A percentile compares a stretch with the other conserved stretches of the same genome.
Conservation (phyloP, 164 flowering plant genomes). For the Macadamia tetraphylla region DNA sequence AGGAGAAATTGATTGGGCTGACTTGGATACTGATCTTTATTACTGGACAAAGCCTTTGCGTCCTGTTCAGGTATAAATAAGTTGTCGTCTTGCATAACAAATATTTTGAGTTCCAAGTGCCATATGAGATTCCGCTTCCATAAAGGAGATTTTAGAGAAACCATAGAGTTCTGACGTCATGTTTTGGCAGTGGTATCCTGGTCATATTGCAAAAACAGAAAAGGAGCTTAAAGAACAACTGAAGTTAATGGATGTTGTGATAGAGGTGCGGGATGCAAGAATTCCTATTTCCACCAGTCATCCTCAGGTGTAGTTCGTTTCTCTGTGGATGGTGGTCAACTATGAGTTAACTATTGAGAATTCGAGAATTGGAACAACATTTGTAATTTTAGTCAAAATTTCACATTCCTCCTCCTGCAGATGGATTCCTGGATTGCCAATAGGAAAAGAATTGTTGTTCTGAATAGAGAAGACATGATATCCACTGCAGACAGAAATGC, state of each 20-base stretch:
- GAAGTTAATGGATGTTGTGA: slow-evolving; percentile 94
- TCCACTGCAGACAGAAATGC: slow-evolving; percentile 84
- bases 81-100: slow-evolving; percentile 16
- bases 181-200: slow-evolving; percentile 88
- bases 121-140: not conserved
- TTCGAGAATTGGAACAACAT: not conserved
- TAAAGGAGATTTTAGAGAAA: not conserved
- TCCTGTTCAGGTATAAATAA: slow-evolving; percentile 76
- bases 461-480: slow-evolving; percentile 99
- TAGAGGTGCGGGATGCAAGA: slow-evolving; percentile 97
- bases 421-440: slow-evolving; percentile 93
- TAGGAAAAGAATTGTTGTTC: slow-evolving; percentile 71
- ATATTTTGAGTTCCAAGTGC: slow-evolving; percentile 3
- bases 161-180: not conserved
- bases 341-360: not conserved
- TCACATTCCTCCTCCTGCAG: slow-evolving; percentile 22
- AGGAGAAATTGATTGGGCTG: slow-evolving; percentile 57
- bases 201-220: slow-evolving; percentile 93
- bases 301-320: slow-evolving; percentile 52
- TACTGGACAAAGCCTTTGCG: slow-evolving; percentile 75
- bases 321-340: not conserved
- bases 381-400: not conserved
- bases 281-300: slow-evolving; percentile 87
- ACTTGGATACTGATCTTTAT: slow-evolving; percentile 67
- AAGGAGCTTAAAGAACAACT: slow-evolving; percentile 87